Evolutionary conservation across 306 rosid species (phyloP).

Genomic region (Crotalaria pallida): DNA sequence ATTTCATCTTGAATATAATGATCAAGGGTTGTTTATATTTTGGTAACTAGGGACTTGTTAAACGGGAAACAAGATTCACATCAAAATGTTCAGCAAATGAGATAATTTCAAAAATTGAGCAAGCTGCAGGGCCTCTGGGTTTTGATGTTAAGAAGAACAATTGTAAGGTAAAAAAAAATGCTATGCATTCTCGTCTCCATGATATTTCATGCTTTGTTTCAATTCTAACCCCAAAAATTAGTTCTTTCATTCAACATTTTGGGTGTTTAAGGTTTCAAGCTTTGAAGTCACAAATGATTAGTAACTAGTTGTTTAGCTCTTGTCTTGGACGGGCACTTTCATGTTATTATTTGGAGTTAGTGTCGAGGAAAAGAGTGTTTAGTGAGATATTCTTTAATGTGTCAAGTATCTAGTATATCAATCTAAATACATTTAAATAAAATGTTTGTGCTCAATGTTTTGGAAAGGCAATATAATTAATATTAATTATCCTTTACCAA

Average conservation of each 20-base stretch:
- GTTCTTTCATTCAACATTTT: neutral
- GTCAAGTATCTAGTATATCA: neutral
- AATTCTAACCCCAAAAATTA: neutral
- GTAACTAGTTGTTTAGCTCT: neutral
- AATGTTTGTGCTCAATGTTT: too few relatives aligned
- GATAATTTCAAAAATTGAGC: slow-evolving; percentile 75
- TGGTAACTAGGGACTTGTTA: slow-evolving; percentile 64
- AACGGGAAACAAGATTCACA: slow-evolving; percentile 84
- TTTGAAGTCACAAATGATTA: neutral
- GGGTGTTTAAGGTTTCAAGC: neutral
- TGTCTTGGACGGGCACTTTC: neutral
- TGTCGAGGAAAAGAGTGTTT: neutral
- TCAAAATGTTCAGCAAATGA: slow-evolving; percentile 85
- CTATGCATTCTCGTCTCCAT: neutral
- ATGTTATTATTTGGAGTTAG: neutral
- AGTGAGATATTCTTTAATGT: neutral
- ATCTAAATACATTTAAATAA: too few relatives aligned
- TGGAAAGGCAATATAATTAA: too few relatives aligned
- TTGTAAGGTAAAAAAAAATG: slow-evolving; percentile 50
- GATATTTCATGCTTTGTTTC: neutral
- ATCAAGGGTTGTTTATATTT: neutral
- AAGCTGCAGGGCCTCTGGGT: slow-evolving; percentile 80
- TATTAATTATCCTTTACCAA: too few relatives aligned
- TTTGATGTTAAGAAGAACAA: slow-evolving; percentile 87
- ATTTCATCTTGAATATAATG: neutral